Base-by-base conservation (phyloP, 768 basidiomycete species). In the Pisolithus orientalis region DNA sequence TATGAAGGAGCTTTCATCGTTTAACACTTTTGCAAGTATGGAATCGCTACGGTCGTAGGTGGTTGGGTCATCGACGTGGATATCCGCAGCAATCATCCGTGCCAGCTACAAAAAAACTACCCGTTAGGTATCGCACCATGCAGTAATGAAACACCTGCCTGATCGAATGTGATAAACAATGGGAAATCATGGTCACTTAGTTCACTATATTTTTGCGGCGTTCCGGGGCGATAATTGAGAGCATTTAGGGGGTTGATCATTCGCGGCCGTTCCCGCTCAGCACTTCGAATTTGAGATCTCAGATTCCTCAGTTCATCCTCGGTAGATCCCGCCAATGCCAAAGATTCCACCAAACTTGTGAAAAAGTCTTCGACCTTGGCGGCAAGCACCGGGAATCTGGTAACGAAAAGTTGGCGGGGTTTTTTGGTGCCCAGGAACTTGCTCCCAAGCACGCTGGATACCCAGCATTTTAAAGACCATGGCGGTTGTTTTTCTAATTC, bases 381-480 rank as follows among this genome's bases (percentile, higher is more conserved):
- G 0, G 84, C 84, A 4, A 89, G 74, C 16, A 81, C 71, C 14
- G 73, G 74, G 3, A 85, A 88, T 58, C 85, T 82, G 0, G 87
- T 88, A 1, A 89, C 78, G 54, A 89, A 89, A 11, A 89, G 62
- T 59, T 89, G 87, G 9, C 84, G 75, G 2, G 83, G 81, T 58
- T 77, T 80, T 1, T 66, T 60, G 34, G 71, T 62, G 6, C 24
- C 25, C 9, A n/a, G 62, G 64, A 24, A 67, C 63, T 25, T 70
- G 53, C 39, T 76, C 65, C 67, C 76, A 83, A 2, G 78, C 72
- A n/a, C 76, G 69, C 56, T 88, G 82, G 6, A 86, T 79, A 1
- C 78, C 76, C 3, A 87, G 71, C 77, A 89, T 87, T 62, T 85
- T 87, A 70, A 83, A 85, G 1, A 89, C 68, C 76, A 89, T 86